phyloP scores from a whole-genome alignment of 192 early-diverging fungal species.

The Endogone sp. region DNA sequence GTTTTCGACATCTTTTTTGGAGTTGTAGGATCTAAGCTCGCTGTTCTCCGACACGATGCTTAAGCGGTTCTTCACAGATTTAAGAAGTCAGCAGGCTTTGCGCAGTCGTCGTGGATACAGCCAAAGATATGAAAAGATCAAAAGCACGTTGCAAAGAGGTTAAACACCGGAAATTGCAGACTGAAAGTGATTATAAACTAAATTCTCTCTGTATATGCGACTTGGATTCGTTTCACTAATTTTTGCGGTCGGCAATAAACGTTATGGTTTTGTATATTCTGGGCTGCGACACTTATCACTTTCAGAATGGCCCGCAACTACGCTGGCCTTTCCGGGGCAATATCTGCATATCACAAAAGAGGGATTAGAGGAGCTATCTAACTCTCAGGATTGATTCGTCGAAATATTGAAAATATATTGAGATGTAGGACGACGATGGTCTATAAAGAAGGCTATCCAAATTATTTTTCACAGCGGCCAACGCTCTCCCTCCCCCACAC shows the following conservation, averaged over 20 bases:
- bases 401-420: conserved; percentile 40
- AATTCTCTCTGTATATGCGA: too few species aligned
- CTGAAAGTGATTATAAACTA: neutral
- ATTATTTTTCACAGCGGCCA: too few species aligned
- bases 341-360: conserved; percentile 54
- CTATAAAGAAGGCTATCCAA: too few species aligned
- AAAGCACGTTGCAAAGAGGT: neutral
- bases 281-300: neutral
- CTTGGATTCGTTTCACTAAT: too few species aligned
- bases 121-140: neutral
- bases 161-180: neutral
- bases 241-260: neutral
- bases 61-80: neutral
- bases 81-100: neutral
- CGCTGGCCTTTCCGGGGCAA: conserved; percentile 37
- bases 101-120: neutral
- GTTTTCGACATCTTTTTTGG: neutral
- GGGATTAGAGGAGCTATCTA: conserved; percentile 34
- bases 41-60: neutral
- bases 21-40: neutral
- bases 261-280: too few species aligned
- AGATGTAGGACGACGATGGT: conserved; percentile 28
- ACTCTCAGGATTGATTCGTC: conserved; percentile 28
- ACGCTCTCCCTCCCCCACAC: too few species aligned
- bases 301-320: conserved; percentile 24